Base-by-base conservation (phyloP, 2,329 filamentous ascomycete genomes). In the Emydomyces testavorans region DNA sequence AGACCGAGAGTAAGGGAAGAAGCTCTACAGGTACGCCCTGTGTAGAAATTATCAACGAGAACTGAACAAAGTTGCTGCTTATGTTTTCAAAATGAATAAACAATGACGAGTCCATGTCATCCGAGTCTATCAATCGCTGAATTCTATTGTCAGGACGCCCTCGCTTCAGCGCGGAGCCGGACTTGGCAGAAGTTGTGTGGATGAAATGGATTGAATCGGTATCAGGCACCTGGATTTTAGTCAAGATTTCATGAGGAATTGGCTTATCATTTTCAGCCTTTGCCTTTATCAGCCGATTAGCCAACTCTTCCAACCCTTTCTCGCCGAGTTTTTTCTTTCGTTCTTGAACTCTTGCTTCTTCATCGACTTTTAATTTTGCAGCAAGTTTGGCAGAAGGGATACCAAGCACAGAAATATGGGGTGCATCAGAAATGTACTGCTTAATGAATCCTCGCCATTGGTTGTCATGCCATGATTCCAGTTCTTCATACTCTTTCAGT, bases 71-170 rank as follows among this genome's bases (percentile, higher is more conserved):
- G 60, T 87, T 94, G 50, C 86, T 93, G 1, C 83, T 82, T 11
- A 96, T 88, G 59, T 94, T 82, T 66, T 98, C 92, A 55, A 93
- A 98, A 65, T 98, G 90, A n/a, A 98, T 75, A 65, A 95, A 98
- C 2, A 96, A 71, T 0, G 87, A 83, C n/a, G 81, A 62, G 13
- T 73, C 71, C 5, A 71, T 65, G 31, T 76, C 73, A 34, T 86
- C 78, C 11, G 74, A 70, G 61, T 96, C 85, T 41, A 98, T 78
- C 41, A 82, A 66, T 51, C 79, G 74, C 64, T 98, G 92, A 3
- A 86, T 78, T 3, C 75, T 64, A 55, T 86, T 90, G 24, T 80
- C 68, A 0, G 76, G 72, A 20, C 74, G 68, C 0, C 88, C 89
- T 41, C 88, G 69, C 53, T 78, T 74, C 57, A 80, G 77, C 11